Evolutionary conservation across 306 rosid genomes (phyloP), one percentile per base, ranked within the genome.

Genomic region (Vigna unguiculata): DNA sequence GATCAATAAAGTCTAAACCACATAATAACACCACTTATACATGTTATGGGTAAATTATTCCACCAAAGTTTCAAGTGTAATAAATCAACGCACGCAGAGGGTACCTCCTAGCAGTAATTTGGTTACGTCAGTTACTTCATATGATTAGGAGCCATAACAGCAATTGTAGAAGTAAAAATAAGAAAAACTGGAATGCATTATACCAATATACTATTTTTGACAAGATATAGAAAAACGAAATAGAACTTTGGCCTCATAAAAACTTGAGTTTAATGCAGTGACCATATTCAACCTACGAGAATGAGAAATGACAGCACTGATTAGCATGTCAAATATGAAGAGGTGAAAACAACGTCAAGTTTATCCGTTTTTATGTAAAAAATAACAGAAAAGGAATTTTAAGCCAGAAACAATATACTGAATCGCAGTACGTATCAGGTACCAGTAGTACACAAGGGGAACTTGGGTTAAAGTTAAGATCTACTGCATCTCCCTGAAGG

Each of bases 111-210:
- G 14, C 5, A 11, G 63, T 57, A 19, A 36, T 17, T 49, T 12
- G 57, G 25, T 52, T 64, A 22, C 28, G 40, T 55, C 7, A 67
- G 25, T 52, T 64, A 22, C 28, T 53, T 55, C 7, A 14, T 30
- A 58, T 25, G n/a, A 43, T 25, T 30, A 57, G 36, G 75, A 80
- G 34, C 51, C 74, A 55, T 55, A 73, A 79, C 41, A 64, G 32
- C 79, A 45, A 53, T 36, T 43, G 10, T 46, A 24, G 47, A 34
- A 6, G 8, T 36, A 72, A 45, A 46, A 45, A 30, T 20, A 34
- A 25, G 51, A 19, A 4, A n/a, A 72, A 64, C 22, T 53, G 45
- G 55, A 45, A 55, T 20, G 17, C 21, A 17, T n/a, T n/a, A 36
- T 11, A 43, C 45, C 14, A 5, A 53, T 41, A 66, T 17, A 17